These are phyloP conservation scores for Arthrocladium fulminans DNA, from an alignment of 2,329 filamentous ascomycete species.

Conservation along the genomic window DNA sequence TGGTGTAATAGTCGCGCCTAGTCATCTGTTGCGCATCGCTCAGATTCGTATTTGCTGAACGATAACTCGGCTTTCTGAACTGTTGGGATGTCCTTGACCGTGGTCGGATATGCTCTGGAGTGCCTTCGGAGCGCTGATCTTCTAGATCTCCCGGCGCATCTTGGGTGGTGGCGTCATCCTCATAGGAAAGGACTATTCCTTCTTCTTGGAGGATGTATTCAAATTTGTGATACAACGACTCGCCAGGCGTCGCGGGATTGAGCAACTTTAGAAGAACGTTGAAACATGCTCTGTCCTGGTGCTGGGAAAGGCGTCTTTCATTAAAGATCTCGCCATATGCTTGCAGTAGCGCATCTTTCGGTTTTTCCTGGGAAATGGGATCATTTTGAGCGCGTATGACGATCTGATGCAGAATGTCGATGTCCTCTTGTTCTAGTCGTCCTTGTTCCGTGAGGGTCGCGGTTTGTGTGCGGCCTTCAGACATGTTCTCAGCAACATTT, in stretches of 20 bases:
- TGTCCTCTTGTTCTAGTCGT: constrained; percentile 8
- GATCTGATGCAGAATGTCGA: constrained; percentile 7
- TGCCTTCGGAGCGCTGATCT: not conserved
- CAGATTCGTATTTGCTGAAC: not conserved
- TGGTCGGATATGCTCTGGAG: not conserved
- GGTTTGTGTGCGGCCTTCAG: constrained; percentile 8
- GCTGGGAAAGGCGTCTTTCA: constrained; percentile 4
- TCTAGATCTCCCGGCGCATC: not conserved
- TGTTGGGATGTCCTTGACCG: not conserved
- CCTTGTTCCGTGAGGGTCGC: constrained; percentile 8
- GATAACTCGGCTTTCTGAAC: not conserved
- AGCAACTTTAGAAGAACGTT: constrained; percentile 4
- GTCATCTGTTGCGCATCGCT: not conserved
- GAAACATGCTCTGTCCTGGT: constrained; percentile 9
- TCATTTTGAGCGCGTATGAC: constrained; percentile 9
- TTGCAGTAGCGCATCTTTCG: constrained; percentile 7
- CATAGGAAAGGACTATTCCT: constrained; percentile 7
- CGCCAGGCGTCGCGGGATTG: constrained; percentile 2
- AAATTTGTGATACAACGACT: constrained; percentile 9
- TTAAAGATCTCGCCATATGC: constrained; percentile 9
- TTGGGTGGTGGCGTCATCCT: constrained; percentile 8
- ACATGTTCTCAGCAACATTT: constrained; percentile 9
- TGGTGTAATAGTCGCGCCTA: not conserved
- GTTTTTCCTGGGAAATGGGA: not conserved
- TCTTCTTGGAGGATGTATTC: constrained; percentile 5